Evolutionary conservation across 2,329 filamentous ascomycete species (phyloP), one percentile per base, ranked within the genome.

Genomic region (Xylariaceae sp.): DNA sequence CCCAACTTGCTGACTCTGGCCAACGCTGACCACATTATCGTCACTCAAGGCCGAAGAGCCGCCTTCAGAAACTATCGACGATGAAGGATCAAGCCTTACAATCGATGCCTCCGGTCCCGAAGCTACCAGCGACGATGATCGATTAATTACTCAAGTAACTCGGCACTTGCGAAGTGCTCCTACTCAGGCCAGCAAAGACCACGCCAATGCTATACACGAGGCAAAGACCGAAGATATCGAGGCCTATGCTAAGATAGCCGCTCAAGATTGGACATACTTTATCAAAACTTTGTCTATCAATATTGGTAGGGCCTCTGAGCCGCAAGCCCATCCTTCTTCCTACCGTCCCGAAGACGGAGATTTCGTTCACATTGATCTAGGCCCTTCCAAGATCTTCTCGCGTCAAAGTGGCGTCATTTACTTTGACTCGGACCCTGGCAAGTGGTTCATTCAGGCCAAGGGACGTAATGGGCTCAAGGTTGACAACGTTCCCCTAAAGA

Each of bases 391-490:
- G 76, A 86, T 89, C 69, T 87, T 93, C 37, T 93, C 90, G 26
- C 84, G 90, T 59, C 81, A 88, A 59, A 90, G 93, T 69, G 90
- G 89, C 10, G 80, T 86, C 66, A 90, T 95, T 49, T 85, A 82
- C 63, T 95, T 90, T 67, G 85, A 91, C 67, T 76, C 80, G 18
- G 85, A 87, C 42, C 75, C 81, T 40, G 87, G 86, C 64, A 85
- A 83, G 58, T 99, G 95, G 95, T 88, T 89, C 67, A 84, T 99
- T 49, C 79, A 86, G 43, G 91, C 96, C 61, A 93, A 93, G 70
- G 95, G 95, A 19, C 89, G 95, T 64, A 99, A 99, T 71, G 92
- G 93, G 23, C 83, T 96, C 45, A 91, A 90, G 67, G 80, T 98
- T 20, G 91, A 99, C 71, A 90, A 91, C 58, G 76, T 77, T 48